Conservation (phyloP, 2,329 filamentous ascomycete genomes). For the Calonectria crousiana region DNA sequence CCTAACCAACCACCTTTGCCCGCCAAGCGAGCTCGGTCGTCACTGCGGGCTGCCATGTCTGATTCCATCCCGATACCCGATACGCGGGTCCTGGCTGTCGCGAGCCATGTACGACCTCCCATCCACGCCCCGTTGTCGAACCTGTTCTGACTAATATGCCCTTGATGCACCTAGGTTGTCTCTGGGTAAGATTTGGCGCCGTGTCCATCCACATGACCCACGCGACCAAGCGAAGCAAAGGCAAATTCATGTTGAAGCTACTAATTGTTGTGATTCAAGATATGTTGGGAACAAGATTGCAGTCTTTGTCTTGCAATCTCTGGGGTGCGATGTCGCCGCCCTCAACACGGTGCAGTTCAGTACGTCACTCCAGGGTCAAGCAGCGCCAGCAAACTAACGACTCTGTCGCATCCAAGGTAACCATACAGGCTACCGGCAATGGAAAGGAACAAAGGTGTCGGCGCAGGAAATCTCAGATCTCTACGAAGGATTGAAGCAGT, state of each 20-base stretch:
- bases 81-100: constrained; percentile 83
- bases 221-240: neutral
- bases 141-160: constrained; percentile 24
- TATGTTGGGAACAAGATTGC: constrained; percentile 99
- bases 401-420: constrained; percentile 73
- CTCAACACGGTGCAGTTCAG: constrained; percentile 99
- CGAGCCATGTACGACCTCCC: constrained; percentile 84
- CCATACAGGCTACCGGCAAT: constrained; percentile 91
- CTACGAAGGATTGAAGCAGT: constrained; percentile 86
- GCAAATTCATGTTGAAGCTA: neutral
- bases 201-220: neutral
- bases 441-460: constrained; percentile 85
- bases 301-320: constrained; percentile 90
- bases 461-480: constrained; percentile 87
- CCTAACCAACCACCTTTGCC: constrained; percentile 5
- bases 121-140: neutral
- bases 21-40: constrained; percentile 6
- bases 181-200: constrained; percentile 38
- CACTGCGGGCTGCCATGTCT: constrained; percentile 34
- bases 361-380: constrained; percentile 60
- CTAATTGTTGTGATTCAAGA: constrained; percentile 58
- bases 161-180: constrained; percentile 38
- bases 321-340: constrained; percentile 93
- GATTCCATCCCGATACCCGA: constrained; percentile 59
- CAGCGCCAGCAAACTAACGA: constrained; percentile 12